Conservation (phyloP, 129 eudicot genomes). For the Chrysanthemum lavandulifolium region DNA sequence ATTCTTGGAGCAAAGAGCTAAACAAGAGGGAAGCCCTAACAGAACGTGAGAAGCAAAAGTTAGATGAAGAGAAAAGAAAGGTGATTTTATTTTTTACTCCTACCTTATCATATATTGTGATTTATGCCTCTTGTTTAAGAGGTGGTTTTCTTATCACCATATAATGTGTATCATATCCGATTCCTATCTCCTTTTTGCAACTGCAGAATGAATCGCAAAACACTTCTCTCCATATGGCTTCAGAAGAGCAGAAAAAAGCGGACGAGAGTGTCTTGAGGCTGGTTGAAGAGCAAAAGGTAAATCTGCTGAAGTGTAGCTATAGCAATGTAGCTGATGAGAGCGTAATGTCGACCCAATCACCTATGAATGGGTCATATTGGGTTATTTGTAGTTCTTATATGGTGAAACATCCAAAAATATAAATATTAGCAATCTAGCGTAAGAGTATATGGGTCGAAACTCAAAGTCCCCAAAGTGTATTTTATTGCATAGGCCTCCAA, state of each 20-base stretch:
- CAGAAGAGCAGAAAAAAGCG: slow-evolving; percentile 84
- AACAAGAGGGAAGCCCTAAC: slow-evolving; percentile 76
- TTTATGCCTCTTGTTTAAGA: background rate
- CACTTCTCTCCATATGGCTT: slow-evolving; percentile 81
- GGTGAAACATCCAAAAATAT: background rate
- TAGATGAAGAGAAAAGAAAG: slow-evolving; percentile 82
- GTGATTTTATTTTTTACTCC: slow-evolving; percentile 26
- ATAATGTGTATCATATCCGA: slow-evolving; percentile 11
- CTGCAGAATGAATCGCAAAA: slow-evolving; percentile 71
- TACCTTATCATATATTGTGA: background rate
- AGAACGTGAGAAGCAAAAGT: slow-evolving; percentile 74
- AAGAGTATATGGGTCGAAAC: background rate
- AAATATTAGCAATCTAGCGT: background rate
- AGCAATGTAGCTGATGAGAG: slow-evolving; percentile 2
- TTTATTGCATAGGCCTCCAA: background rate
- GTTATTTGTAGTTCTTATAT: background rate
- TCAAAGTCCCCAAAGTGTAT: background rate
- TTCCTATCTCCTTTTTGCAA: slow-evolving; percentile 1
- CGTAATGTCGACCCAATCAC: background rate
- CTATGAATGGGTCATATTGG: background rate
- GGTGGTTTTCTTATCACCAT: background rate
- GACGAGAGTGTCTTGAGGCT: slow-evolving; percentile 84
- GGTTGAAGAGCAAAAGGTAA: slow-evolving; percentile 87
- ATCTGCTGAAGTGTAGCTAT: slow-evolving; percentile 5
- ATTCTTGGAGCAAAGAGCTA: slow-evolving; percentile 69